These are phyloP conservation scores for Hymenochaete sp. DNA, from an alignment of 1,284 basidiomycete genomes.

Conservation along the genomic window DNA sequence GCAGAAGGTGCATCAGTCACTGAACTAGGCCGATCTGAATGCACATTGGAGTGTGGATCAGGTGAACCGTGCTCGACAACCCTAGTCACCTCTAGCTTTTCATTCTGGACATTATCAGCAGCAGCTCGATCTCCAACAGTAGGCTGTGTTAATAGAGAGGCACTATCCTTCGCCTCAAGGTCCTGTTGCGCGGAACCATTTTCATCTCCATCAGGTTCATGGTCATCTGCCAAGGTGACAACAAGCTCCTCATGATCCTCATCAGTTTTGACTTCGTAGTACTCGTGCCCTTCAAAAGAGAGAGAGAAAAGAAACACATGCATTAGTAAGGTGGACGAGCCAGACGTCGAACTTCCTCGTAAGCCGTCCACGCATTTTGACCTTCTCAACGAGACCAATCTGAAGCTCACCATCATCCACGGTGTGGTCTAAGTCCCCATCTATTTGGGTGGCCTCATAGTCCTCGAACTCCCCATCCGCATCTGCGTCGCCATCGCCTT, in stretches of 20 bases:
- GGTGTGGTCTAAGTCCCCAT: conserved; percentile 29
- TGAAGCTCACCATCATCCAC: conserved; percentile 37
- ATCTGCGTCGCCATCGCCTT: conserved; percentile 43
- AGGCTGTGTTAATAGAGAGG: too few relatives aligned
- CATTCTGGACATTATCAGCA: background rate
- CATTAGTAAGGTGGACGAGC: conserved; percentile 46
- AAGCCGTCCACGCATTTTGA: conserved; percentile 25
- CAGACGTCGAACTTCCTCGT: conserved; percentile 20
- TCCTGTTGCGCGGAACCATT: conserved; percentile 14
- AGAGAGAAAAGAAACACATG: conserved; percentile 30
- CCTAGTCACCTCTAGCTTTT: too few relatives aligned
- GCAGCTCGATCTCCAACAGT: too few relatives aligned
- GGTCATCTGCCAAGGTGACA: conserved; percentile 13
- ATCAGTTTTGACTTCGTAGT: too few relatives aligned
- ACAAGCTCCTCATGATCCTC: conserved; percentile 17
- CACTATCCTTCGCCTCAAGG: too few relatives aligned
- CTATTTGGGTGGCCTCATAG: conserved; percentile 29
- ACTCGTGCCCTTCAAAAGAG: conserved; percentile 34
- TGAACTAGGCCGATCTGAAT: background rate
- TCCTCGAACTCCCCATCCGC: conserved; percentile 35
- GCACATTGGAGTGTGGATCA: background rate
- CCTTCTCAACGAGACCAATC: conserved; percentile 27
- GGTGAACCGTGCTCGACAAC: background rate
- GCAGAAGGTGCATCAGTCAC: conserved; percentile 1
- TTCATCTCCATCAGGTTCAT: conserved; percentile 17